Evolutionary conservation across 164 flowering plant genomes (phyloP), one percentile per base, ranked within the genome.

Genomic region (Chloranthus sessilifolius): DNA sequence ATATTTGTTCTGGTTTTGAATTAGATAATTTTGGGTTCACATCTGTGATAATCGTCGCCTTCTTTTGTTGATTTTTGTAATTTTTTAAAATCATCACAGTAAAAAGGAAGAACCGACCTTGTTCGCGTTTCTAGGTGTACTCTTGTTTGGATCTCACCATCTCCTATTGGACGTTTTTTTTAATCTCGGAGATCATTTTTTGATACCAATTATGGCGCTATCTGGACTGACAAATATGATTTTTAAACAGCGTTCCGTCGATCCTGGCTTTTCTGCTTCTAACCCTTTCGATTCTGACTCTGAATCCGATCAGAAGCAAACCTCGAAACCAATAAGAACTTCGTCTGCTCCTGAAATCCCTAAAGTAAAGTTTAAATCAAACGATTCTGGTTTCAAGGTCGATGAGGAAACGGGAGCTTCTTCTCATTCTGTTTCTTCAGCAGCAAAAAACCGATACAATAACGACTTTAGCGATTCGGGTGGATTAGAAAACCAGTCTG

Each of bases 281-380:
- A 83, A 84, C 65, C 94, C 90, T 9, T 83, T 89, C 55, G 83
- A 71, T 63, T 67, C 74, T 1, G 82, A 76, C 33, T 44, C 66
- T 28, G 85, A 73, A 20, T 39, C 73, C n/a, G 74, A 75, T 17
- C 41, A 29, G 14, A 77, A 73, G 21, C 55, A 58, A 51, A 63
- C 54, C 11, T 30, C 53, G 26, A 73, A 45, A 5, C 65, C 68
- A 3, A 41, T 57, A 3, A 74, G 73, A 58, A 66, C 80, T 8
- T 53, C 77, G n/a, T 78, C 86, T 2, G 83, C 70, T 20, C 80
- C 84, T n/a, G 28, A 17, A 9, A 33, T 20, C 9, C 7, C 17
- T 31, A 43, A 50, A n/a, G 35, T 24, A 31, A 29, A 22, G 9
- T 26, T 24, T 25, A 24, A 10, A 17, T 17, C 29, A 8, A 5